Conservation (phyloP, 371 early-diverging fungal genomes). For the Mucor piriformis region DNA sequence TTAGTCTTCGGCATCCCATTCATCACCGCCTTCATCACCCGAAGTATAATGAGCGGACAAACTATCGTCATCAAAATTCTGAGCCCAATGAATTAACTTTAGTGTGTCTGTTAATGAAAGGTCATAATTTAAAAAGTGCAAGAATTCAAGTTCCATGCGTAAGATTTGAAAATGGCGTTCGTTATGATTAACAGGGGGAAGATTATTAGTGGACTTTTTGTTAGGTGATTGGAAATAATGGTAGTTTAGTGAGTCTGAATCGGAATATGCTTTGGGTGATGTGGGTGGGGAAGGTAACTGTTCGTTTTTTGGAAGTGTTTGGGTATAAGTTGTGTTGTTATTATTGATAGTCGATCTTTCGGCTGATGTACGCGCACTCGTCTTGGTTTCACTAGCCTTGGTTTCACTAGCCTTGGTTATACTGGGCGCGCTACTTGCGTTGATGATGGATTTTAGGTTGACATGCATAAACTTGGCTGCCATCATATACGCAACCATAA, state of each 20-base stretch:
- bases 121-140: conserved; percentile 53
- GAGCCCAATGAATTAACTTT: conserved; percentile 31
- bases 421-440: not conserved
- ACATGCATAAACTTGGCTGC: conserved; percentile 34
- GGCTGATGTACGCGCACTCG: not conserved
- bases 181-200: not conserved
- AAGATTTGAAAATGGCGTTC: conserved; percentile 24
- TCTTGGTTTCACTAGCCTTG: not conserved
- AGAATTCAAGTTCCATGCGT: conserved; percentile 59
- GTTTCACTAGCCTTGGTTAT: too few relatives aligned
- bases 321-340: not conserved
- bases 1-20: not conserved
- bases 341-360: conserved; percentile 13
- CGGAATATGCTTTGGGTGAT: conserved; percentile 22
- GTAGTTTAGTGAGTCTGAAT: conserved; percentile 23
- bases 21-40: conserved; percentile 7
- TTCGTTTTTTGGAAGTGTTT: conserved; percentile 2
- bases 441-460: conserved; percentile 26
- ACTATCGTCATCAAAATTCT: conserved; percentile 23
- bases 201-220: not conserved
- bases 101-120: conserved; percentile 28
- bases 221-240: conserved; percentile 24
- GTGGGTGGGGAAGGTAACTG: conserved; percentile 30
- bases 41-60: not conserved
- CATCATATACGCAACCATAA: conserved; percentile 35